phyloP scores from a whole-genome alignment of 371 early-diverging fungal genomes.

The Saksenaea vasiformis region DNA sequence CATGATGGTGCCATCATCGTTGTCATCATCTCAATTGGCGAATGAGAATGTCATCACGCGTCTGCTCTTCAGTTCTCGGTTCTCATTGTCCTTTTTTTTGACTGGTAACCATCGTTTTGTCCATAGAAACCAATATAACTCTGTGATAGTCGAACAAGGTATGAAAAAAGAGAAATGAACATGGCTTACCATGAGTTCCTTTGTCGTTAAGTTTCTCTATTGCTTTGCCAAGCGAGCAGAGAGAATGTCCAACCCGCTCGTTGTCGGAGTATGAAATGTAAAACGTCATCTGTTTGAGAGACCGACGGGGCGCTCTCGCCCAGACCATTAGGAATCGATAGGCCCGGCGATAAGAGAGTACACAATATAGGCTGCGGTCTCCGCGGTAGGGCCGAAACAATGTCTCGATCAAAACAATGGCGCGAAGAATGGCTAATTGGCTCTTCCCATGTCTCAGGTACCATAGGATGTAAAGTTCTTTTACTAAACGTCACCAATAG shows the following conservation, averaged over 20 bases:
- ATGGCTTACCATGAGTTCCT: neutral
- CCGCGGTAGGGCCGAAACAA: no score
- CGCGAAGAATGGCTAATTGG: no score
- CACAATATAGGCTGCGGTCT: no score
- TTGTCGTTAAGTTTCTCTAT: neutral
- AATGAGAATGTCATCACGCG: no score
- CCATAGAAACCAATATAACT: no score
- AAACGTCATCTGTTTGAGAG: slow-evolving; percentile 1
- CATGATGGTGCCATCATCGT: neutral
- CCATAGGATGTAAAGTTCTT: neutral
- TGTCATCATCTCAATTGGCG: neutral
- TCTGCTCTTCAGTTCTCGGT: neutral
- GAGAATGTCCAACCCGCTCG: neutral
- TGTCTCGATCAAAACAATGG: no score
- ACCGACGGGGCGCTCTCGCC: neutral
- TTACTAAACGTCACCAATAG: neutral
- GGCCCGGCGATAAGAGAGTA: no score
- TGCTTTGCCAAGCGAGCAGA: neutral
- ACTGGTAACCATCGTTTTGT: no score
- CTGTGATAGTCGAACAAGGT: no score
- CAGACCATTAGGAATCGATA: neutral
- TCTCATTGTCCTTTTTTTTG: neutral
- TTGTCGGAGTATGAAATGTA: neutral
- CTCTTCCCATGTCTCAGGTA: neutral
- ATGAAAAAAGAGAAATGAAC: neutral